phyloP scores from a whole-genome alignment of 2,329 filamentous ascomycete genomes.

The Cercospora sesami region DNA sequence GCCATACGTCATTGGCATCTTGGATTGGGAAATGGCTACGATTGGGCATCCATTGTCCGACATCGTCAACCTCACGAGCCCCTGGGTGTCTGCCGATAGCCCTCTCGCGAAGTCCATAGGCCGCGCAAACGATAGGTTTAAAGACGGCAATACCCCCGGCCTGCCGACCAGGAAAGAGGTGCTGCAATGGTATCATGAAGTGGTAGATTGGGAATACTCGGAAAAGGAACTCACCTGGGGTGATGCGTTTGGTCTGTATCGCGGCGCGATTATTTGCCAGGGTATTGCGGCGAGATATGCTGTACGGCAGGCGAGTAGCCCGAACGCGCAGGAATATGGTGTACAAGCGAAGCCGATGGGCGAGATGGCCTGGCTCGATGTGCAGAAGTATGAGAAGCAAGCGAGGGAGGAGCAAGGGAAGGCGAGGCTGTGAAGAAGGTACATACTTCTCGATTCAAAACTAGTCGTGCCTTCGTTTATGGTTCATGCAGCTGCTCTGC shows the following conservation, averaged over 20 bases:
- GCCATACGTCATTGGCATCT: conserved; percentile 82
- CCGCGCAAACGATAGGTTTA: conserved; percentile 55
- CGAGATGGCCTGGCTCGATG: conserved; percentile 73
- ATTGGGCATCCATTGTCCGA: conserved; percentile 95
- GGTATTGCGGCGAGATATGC: conserved; percentile 91
- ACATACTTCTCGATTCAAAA: not conserved
- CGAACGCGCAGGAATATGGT: conserved; percentile 72
- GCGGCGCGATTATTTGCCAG: conserved; percentile 68
- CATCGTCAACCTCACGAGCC: conserved; percentile 71
- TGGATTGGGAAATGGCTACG: conserved; percentile 99
- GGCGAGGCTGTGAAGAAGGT: conserved; percentile 19
- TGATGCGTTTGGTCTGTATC: conserved; percentile 62
- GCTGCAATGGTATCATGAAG: conserved; percentile 65
- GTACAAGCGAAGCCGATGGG: conserved; percentile 70
- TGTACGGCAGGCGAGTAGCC: conserved; percentile 82
- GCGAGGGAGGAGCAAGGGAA: conserved; percentile 33
- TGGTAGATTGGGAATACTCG: conserved; percentile 69
- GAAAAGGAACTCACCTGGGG: conserved; percentile 62
- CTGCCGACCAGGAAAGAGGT: conserved; percentile 62
- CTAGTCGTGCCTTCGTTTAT: no score
- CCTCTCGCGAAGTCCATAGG: conserved; percentile 43
- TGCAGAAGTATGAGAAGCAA: conserved; percentile 49
- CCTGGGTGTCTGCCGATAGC: conserved; percentile 46
- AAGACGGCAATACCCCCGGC: conserved; percentile 64
- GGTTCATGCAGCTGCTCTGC: no score